Conservation (phyloP, 495 filamentous ascomycete genomes). For the Penicillium paxilli region DNA sequence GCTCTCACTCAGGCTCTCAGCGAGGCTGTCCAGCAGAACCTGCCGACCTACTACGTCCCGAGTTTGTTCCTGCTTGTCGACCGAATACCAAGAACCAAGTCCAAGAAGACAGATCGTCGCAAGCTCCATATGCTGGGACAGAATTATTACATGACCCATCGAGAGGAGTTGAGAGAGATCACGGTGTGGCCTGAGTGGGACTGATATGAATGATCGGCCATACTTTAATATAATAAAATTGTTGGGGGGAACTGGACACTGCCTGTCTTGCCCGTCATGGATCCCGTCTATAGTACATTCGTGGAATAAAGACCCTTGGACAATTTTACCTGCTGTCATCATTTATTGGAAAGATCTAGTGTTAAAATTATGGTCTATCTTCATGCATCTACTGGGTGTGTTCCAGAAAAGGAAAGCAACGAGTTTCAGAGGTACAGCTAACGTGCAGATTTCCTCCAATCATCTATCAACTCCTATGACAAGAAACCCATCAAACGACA, state of each 20-base stretch:
- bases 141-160: conserved; percentile 18
- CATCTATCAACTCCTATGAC: no score
- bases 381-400: no score
- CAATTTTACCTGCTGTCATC: background rate
- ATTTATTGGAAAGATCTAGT: background rate
- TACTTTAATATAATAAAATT: background rate
- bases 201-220: background rate
- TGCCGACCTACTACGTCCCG: conserved; percentile 27
- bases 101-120: conserved; percentile 45
- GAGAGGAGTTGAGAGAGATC: conserved; percentile 15
- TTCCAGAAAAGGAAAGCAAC: no score
- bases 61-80: conserved; percentile 24
- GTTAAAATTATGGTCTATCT: no score
- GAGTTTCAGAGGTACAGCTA: no score
- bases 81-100: conserved; percentile 39
- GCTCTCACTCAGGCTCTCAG: conserved; percentile 2
- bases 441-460: no score
- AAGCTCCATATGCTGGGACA: conserved; percentile 25
- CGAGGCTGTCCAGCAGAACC: conserved; percentile 7
- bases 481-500: no score
- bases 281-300: background rate
- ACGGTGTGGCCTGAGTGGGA: conserved; percentile 19
- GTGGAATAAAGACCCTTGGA: background rate
- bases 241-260: background rate
- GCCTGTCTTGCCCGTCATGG: background rate